These are phyloP conservation scores for Cladosporium austrohemisphaericum DNA, from an alignment of 2,329 filamentous ascomycete species.

Conservation along the genomic window DNA sequence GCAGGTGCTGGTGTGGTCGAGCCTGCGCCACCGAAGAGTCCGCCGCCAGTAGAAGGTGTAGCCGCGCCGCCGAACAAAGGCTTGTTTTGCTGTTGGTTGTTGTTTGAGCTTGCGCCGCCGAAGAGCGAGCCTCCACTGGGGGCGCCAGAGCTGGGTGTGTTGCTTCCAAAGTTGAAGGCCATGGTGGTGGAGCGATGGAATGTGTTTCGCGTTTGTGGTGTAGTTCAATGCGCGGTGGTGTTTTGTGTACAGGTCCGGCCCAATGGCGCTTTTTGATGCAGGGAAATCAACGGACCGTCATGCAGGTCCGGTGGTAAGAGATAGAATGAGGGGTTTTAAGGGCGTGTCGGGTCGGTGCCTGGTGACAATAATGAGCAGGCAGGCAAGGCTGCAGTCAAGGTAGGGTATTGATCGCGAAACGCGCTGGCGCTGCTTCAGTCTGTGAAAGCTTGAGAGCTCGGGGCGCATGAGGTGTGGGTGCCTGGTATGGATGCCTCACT, in stretches of 20 bases:
- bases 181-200: conserved; percentile 1
- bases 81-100: conserved; percentile 21
- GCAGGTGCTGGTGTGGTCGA: conserved; percentile 21
- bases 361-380: no score
- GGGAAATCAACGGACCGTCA: not conserved
- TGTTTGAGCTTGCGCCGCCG: conserved; percentile 28
- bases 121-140: conserved; percentile 25
- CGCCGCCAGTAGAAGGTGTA: conserved; percentile 16
- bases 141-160: conserved; percentile 10
- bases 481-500: no score
- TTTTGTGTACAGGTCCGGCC: not conserved
- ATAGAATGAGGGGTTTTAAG: no score
- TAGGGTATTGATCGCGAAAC: no score
- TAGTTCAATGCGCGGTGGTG: not conserved
- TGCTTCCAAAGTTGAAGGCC: conserved; percentile 13
- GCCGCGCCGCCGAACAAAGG: conserved; percentile 24
- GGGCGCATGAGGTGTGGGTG: no score
- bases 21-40: conserved; percentile 16
- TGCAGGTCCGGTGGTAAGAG: no score
- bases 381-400: no score
- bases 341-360: no score
- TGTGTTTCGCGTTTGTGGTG: conserved; percentile 3
- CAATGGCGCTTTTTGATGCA: no score
- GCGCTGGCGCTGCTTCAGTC: no score
- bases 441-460: no score